These are phyloP conservation scores for Elongisporangium prolatum DNA, from an alignment of 352 stramenopile species.

Conservation along the genomic window DNA sequence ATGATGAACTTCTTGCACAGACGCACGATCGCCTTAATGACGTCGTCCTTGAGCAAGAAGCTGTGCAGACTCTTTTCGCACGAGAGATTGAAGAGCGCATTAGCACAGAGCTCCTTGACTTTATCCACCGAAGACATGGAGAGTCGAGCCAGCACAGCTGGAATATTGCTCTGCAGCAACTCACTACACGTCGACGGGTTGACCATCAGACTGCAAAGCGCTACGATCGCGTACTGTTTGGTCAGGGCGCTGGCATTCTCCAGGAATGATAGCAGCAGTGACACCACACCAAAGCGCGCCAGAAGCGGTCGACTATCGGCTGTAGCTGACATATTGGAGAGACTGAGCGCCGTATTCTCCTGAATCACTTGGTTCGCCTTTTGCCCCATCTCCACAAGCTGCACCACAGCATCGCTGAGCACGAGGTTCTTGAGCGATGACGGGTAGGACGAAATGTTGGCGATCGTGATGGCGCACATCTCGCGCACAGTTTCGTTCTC, in stretches of 20 bases:
- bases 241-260: slow-evolving; percentile 42
- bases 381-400: slow-evolving; percentile 58
- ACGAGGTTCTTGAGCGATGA: slow-evolving; percentile 63
- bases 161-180: slow-evolving; percentile 68
- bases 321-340: slow-evolving; percentile 70
- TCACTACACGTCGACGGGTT: slow-evolving; percentile 48
- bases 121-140: slow-evolving; percentile 37
- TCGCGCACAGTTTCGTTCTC: slow-evolving; percentile 64
- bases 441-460: slow-evolving; percentile 68
- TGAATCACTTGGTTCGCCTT: slow-evolving; percentile 47
- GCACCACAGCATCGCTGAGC: slow-evolving; percentile 52
- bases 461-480: slow-evolving; percentile 66
- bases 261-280: slow-evolving; percentile 65
- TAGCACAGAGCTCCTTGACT: slow-evolving; percentile 64
- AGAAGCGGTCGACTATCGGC: slow-evolving; percentile 54
- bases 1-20: slow-evolving; percentile 51
- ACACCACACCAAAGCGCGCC: slow-evolving; percentile 56
- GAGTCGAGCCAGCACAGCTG: slow-evolving; percentile 43
- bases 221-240: slow-evolving; percentile 66
- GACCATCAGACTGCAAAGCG: slow-evolving; percentile 63
- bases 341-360: slow-evolving; percentile 68
- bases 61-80: slow-evolving; percentile 61
- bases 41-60: slow-evolving; percentile 66
- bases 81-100: slow-evolving; percentile 79
- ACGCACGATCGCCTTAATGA: slow-evolving; percentile 61